Percentiles rank a stretch among this genome's conserved stretches.
Conservation (phyloP, 495 filamentous ascomycete genomes). For the Astrothelium macrocarpum region DNA sequence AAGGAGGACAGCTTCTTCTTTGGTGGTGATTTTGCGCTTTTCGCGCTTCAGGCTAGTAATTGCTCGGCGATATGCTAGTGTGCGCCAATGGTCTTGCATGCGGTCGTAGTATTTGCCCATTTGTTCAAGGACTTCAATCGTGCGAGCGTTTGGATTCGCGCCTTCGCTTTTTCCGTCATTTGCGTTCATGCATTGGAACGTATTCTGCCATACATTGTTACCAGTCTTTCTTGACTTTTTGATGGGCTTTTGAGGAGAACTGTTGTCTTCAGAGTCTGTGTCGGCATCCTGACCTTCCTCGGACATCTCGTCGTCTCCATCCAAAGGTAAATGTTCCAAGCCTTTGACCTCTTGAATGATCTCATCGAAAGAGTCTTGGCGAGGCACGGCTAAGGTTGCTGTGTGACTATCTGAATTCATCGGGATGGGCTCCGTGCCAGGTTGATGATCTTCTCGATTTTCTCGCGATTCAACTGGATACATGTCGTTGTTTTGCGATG, state of each 20-base stretch:
- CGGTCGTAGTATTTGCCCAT: slow-evolving; percentile 77
- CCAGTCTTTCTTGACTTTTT: slow-evolving; percentile 15
- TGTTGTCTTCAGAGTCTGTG: background rate
- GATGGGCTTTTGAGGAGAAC: slow-evolving; percentile 8
- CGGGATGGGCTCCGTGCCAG: background rate
- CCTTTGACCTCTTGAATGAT: slow-evolving; percentile 49
- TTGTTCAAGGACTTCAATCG: slow-evolving; percentile 68
- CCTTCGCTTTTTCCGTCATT: slow-evolving; percentile 35
- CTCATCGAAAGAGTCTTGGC: slow-evolving; percentile 45
- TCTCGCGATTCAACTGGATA: background rate
- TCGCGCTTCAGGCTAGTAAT: slow-evolving; percentile 65
- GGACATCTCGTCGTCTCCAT: slow-evolving; percentile 20
- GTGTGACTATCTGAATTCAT: too few species aligned
- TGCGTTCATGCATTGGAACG: slow-evolving; percentile 61
- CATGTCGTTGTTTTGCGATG: slow-evolving; percentile 8
- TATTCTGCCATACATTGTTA: slow-evolving; percentile 35
- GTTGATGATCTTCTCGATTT: background rate
- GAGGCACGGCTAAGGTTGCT: slow-evolving; percentile 8
- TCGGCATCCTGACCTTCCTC: background rate
- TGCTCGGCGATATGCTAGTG: slow-evolving; percentile 68
- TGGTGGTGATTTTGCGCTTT: slow-evolving; percentile 52
- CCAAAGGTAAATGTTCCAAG: slow-evolving; percentile 40
- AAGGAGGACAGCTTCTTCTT: slow-evolving; percentile 56
- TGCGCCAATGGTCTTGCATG: slow-evolving; percentile 70
- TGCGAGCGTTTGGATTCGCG: slow-evolving; percentile 58